Base-by-base conservation (phyloP, 176 grass and related monocot genomes). In the Ensete glaucum region DNA sequence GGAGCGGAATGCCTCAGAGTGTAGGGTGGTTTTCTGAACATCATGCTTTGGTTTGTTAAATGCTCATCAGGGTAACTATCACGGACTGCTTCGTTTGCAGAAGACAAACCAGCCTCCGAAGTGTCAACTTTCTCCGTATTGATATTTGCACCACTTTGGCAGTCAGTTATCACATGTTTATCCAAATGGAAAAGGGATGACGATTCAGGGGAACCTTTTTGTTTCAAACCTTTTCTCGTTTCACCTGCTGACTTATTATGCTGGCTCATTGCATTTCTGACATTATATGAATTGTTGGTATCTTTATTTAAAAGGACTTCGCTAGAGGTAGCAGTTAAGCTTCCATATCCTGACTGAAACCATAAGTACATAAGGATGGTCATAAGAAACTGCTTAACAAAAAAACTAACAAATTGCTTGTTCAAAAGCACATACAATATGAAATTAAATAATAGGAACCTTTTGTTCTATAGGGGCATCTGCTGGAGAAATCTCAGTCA, bases 1-100 rank as follows among this genome's bases (percentile, higher is more conserved):
- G 67, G 77, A 71, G 73, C 43, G 71, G 72, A 58, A 50, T 84
- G 83, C 65, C 68, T 79, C 69, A 76, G 50, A 77, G 80, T 81
- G 76, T 88, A 84, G 54, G 89, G 92, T 59, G 87, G 85, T 62
- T 87, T 92, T 60, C 88, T 89, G 79, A 86, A 85, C 20, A 64
- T 64, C 50, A 53, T 21, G 52, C 64, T 82, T 89, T 81, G 85
- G 88, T 85, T 92, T 50, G 81, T 87, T 56, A 85, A 89, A 43
- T 43, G 34, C 34, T 43, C 34, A 43, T 43, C 34, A 6, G 34
- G 34, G n/a, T 72, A 73, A 57, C 62, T 87, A 79, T 78, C 79
- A 62, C 80, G 75, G 53, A 87, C 54, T 71, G 82, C 50, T 63
- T 77, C 80, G 50, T 50, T 29, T n/a, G 73, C 34, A 51, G 82